Evolutionary conservation across 2,329 filamentous ascomycete genomes (phyloP).

Genomic region (Didymella glomerata): DNA sequence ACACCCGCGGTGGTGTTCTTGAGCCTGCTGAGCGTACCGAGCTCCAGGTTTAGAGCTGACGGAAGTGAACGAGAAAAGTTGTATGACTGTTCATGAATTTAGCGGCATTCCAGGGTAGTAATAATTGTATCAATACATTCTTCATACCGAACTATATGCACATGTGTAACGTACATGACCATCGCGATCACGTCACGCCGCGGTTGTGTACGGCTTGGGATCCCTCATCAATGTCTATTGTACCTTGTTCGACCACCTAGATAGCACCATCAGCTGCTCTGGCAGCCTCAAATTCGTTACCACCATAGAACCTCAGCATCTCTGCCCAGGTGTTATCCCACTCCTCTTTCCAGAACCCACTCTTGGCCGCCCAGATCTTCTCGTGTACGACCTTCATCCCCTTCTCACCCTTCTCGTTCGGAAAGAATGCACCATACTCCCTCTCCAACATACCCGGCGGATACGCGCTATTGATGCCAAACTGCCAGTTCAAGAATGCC

Average conservation of each 20-base stretch:
- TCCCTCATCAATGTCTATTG: background rate
- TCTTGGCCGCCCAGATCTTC: slow-evolving; percentile 42
- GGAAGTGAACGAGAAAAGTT: slow-evolving; percentile 4
- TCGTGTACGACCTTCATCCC: slow-evolving; percentile 48
- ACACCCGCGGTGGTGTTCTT: slow-evolving; percentile 28
- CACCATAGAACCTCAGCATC: slow-evolving; percentile 38
- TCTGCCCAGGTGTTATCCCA: slow-evolving; percentile 39
- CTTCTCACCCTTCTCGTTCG: slow-evolving; percentile 33
- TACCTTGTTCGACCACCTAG: background rate
- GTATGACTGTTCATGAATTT: slow-evolving; percentile 14
- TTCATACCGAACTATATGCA: background rate
- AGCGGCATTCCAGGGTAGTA: slow-evolving; percentile 13
- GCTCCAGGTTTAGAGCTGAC: slow-evolving; percentile 27
- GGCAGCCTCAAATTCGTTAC: slow-evolving; percentile 29
- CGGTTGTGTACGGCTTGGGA: background rate
- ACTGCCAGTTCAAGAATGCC: slow-evolving; percentile 48
- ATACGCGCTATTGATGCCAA: slow-evolving; percentile 38
- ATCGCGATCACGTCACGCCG: background rate
- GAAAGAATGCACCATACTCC: slow-evolving; percentile 43
- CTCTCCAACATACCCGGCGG: slow-evolving; percentile 36
- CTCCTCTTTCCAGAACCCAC: slow-evolving; percentile 35
- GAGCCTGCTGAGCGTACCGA: slow-evolving; percentile 39
- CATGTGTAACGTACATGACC: background rate
- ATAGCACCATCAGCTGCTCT: slow-evolving; percentile 25
- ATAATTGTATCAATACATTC: slow-evolving; percentile 15